phyloP scores from a whole-genome alignment of 2,329 filamentous ascomycete genomes.

The Leptographium galeiforme region DNA sequence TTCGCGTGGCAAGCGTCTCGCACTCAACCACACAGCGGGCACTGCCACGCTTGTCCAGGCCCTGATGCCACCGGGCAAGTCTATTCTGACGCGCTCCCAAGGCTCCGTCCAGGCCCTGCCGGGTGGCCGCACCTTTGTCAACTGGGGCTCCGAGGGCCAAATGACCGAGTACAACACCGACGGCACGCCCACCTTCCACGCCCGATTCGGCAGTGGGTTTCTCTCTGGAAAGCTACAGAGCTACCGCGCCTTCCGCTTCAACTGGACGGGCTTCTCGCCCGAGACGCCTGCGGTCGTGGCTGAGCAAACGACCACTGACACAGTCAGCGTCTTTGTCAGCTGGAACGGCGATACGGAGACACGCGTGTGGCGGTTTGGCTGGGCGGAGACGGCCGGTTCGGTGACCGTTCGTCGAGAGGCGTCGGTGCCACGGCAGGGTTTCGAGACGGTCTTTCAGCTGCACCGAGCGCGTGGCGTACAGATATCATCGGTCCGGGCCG shows the following conservation, averaged over 20 bases:
- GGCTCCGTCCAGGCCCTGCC: constrained; percentile 33
- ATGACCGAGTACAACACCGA: constrained; percentile 31
- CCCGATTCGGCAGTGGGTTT: constrained; percentile 27
- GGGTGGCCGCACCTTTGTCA: constrained; percentile 38
- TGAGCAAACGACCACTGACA: constrained; percentile 5
- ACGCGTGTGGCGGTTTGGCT: constrained; percentile 12
- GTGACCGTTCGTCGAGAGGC: background rate
- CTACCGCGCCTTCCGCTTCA: constrained; percentile 40
- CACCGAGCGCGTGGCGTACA: background rate
- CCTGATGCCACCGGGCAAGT: constrained; percentile 25
- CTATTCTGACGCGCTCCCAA: constrained; percentile 16
- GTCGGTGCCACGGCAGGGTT: constrained; percentile 2
- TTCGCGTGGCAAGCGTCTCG: constrained; percentile 31
- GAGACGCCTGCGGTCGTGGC: constrained; percentile 20
- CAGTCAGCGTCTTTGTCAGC: constrained; percentile 21
- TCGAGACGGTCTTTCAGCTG: constrained; percentile 5
- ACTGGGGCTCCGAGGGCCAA: constrained; percentile 39
- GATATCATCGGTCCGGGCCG: background rate
- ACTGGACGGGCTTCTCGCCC: constrained; percentile 34
- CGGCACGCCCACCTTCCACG: constrained; percentile 39
- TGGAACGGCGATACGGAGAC: constrained; percentile 33
- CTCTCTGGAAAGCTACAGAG: constrained; percentile 29
- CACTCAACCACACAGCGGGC: constrained; percentile 26
- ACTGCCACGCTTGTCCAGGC: constrained; percentile 31
- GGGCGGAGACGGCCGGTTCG: background rate